Base-by-base conservation (phyloP, 1,284 basidiomycete genomes). In the Cryptococcus sp. region DNA sequence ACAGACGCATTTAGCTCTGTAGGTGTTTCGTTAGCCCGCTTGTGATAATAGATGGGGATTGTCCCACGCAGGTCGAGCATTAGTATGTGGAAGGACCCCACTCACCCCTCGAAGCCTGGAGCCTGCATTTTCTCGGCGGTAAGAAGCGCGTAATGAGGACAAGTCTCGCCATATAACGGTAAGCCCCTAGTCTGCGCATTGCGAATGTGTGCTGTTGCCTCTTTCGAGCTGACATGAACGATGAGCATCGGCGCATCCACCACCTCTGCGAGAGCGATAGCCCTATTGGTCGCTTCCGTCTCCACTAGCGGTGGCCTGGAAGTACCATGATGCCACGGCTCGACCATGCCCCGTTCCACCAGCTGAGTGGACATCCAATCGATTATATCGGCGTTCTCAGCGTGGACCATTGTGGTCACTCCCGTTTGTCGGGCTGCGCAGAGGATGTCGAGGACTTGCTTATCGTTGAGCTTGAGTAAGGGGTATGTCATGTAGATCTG, bases 341-440 rank as follows among this genome's bases (percentile, higher is more conserved):
- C 68, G 38, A 61, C 59, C 59, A 69, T 62, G 23, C 68, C 70
- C 15, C 57, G 58, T 35, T 54, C 41, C 31, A 59, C 54, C 6
- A 73, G 61, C 15, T 59, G 52, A 11, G 55, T 44, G 4, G 66
- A 61, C 62, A 73, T 61, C 64, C 61, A 70, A 17, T 65, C 57
- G 48, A 73, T 70, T 54, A 73, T 70, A 56, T 73, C 71, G 47
- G 54, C 49, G 54, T 73, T 73, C 56, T 73, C 70, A 40, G 70
- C 68, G 56, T 72, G 71, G 7, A 72, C 60, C 69, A 72, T 68
- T 50, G 63, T 61, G 2, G 70, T 73, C 13, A 69, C 62, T 13
- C 70, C 71, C 27, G 60, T 57, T 50, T 65, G 51, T 2, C 71
- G 56, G 0, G 69, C 66, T 1, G 66, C 66, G 23, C 55, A 61